These are phyloP conservation scores for Abelmoschus esculentus DNA, from an alignment of 345 rosid species.

Conservation along the genomic window DNA sequence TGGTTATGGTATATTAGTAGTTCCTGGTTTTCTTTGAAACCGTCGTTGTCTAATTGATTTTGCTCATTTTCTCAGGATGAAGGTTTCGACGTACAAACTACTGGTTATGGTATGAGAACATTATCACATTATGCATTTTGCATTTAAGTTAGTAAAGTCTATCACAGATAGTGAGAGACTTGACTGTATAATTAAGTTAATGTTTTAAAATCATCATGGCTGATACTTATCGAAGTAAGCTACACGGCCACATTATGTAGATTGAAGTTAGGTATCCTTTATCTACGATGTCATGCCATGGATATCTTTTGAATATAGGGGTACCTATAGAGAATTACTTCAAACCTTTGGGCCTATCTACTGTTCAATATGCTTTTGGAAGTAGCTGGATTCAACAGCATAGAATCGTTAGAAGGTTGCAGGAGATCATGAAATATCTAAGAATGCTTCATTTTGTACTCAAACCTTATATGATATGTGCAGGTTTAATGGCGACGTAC, in stretches of 20 bases:
- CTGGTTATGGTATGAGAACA: conserved; percentile 65
- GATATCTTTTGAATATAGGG: no score
- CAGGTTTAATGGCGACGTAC: conserved; percentile 95
- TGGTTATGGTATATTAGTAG: conserved; percentile 7
- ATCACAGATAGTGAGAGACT: neutral
- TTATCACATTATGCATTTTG: neutral
- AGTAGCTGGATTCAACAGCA: neutral
- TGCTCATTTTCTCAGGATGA: conserved; percentile 49
- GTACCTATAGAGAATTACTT: no score
- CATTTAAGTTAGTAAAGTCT: neutral
- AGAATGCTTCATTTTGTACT: neutral
- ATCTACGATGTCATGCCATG: no score
- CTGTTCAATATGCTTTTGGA: neutral
- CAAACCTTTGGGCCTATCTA: no score
- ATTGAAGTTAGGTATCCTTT: no score
- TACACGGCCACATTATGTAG: no score
- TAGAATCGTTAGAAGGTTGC: neutral
- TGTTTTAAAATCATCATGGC: no score
- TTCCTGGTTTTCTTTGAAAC: neutral
- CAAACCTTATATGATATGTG: neutral
- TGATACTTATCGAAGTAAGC: no score
- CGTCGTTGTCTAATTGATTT: neutral
- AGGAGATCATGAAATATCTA: neutral
- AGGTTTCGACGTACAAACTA: conserved; percentile 93
- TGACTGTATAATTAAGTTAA: neutral